These are phyloP conservation scores for Coemansia sp. DNA, from an alignment of 371 early-diverging fungal genomes.

Conservation along the genomic window DNA sequence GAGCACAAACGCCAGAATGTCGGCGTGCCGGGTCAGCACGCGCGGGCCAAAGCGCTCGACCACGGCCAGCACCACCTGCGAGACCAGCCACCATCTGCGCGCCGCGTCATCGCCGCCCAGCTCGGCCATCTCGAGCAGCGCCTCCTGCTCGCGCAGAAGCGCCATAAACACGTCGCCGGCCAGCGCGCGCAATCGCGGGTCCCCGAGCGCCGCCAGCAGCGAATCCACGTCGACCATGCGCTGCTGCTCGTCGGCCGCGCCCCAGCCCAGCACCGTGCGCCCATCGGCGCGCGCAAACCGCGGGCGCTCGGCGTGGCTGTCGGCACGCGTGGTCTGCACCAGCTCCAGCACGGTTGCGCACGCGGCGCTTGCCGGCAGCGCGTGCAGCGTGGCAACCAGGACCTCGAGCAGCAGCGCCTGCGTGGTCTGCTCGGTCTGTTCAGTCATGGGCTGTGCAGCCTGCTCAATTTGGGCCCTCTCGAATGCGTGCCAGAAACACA, in stretches of 20 bases:
- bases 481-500: constrained; percentile 28
- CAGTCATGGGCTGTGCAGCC: too few relatives aligned
- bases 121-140: constrained; percentile 29
- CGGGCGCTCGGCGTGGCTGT: constrained; percentile 16
- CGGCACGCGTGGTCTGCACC: constrained; percentile 27
- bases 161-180: constrained; percentile 75
- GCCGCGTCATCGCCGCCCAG: not conserved
- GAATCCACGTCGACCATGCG: constrained; percentile 53
- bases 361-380: constrained; percentile 26
- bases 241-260: constrained; percentile 40
- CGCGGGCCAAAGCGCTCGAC: constrained; percentile 61
- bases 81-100: constrained; percentile 46
- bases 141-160: constrained; percentile 70
- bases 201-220: constrained; percentile 64
- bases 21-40: constrained; percentile 73
- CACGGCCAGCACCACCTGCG: constrained; percentile 33
- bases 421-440: too few relatives aligned
- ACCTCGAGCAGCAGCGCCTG: constrained; percentile 6
- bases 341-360: constrained; percentile 14
- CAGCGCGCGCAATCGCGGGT: constrained; percentile 57
- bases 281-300: constrained; percentile 5
- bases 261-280: constrained; percentile 16
- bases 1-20: constrained; percentile 76
- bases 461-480: constrained; percentile 2
- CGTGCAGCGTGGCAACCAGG: constrained; percentile 10